phyloP scores from a whole-genome alignment of 2,329 filamentous ascomycete genomes.

The Neofusicoccum sp. region DNA sequence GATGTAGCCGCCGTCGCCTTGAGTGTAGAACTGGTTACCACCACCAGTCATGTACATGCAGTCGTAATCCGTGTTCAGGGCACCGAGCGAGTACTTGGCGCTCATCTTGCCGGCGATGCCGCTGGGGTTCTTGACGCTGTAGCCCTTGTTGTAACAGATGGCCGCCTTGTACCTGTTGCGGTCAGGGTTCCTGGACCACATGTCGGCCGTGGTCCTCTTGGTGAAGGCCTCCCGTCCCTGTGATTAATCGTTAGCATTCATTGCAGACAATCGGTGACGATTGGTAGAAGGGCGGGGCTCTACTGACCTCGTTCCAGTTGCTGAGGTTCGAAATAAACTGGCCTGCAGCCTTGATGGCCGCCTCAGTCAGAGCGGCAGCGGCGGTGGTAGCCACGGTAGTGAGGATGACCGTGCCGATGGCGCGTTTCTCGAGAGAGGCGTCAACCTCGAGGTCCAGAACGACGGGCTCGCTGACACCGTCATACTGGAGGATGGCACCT shows the following conservation, averaged over 20 bases:
- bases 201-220: neutral
- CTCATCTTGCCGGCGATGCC: neutral
- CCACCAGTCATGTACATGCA: neutral
- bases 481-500: too few relatives aligned
- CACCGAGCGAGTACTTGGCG: neutral
- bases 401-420: too few relatives aligned
- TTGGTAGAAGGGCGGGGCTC: too few relatives aligned
- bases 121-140: neutral
- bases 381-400: too few relatives aligned
- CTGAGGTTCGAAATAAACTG: neutral
- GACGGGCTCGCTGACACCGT: too few relatives aligned
- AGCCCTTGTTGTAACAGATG: neutral
- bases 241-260: neutral
- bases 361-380: neutral
- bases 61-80: neutral
- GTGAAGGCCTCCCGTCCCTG: neutral
- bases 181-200: neutral
- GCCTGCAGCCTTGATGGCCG: neutral
- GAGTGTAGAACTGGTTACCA: neutral
- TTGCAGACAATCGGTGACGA: neutral
- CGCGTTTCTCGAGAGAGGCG: neutral
- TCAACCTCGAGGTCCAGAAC: neutral
- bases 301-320: neutral
- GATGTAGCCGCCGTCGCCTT: neutral
- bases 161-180: neutral